Conservation (phyloP, 1,284 basidiomycete genomes). For the Puccinia brachypodii region DNA sequence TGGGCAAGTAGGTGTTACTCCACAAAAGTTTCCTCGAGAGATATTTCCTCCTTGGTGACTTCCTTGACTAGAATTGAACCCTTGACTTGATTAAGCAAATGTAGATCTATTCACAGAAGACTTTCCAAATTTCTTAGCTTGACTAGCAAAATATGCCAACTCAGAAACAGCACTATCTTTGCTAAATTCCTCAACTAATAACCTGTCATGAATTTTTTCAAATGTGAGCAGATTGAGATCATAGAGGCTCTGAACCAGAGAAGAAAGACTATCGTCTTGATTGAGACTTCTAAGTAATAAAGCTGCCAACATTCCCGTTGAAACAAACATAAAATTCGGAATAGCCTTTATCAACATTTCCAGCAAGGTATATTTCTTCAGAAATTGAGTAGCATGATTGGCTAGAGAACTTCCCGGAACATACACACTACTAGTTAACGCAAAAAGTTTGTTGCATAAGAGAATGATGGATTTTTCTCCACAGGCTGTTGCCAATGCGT, state of each 20-base stretch:
- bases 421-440: background rate
- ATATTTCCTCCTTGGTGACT: background rate
- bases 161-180: background rate
- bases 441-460: background rate
- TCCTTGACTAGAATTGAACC: background rate
- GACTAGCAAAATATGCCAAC: background rate
- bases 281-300: background rate
- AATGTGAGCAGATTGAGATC: background rate
- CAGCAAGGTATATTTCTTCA: background rate
- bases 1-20: too few species aligned
- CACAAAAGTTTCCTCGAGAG: background rate
- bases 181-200: background rate
- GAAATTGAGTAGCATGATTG: background rate
- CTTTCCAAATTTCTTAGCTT: too few species aligned
- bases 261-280: background rate
- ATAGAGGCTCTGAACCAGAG: background rate
- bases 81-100: too few species aligned
- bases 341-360: background rate
- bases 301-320: background rate
- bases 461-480: background rate
- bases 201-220: background rate
- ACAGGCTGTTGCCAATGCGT: background rate
- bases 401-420: background rate
- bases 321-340: background rate
- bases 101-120: too few species aligned